phyloP scores from a whole-genome alignment of 345 rosid genomes.

The Dimocarpus longan region DNA sequence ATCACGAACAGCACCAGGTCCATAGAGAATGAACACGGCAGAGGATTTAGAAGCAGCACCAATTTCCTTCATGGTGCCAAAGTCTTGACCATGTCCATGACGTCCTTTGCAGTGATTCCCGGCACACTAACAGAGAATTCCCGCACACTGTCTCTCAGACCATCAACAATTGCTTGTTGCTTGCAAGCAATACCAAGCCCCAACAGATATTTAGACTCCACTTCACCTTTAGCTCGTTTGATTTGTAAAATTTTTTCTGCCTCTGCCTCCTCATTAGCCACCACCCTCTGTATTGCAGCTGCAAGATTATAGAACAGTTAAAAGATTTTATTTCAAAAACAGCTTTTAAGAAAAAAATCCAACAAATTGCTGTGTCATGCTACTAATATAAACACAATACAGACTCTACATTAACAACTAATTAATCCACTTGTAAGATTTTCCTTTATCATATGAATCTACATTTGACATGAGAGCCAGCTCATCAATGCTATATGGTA shows the following conservation, averaged over 20 bases:
- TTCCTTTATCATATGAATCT: no score
- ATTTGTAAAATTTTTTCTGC: constrained; percentile 43
- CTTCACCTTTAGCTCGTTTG: constrained; percentile 44
- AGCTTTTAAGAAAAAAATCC: background rate
- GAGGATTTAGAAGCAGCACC: no score
- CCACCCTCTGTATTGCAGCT: constrained; percentile 44
- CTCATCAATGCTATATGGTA: no score
- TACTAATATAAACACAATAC: no score
- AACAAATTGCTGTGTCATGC: background rate
- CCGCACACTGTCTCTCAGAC: constrained; percentile 39
- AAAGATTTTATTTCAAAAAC: background rate
- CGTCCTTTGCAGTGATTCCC: constrained; percentile 42
- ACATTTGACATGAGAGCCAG: no score
- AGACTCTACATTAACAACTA: no score
- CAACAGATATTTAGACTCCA: constrained; percentile 38
- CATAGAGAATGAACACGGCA: no score
- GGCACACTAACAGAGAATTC: constrained; percentile 39
- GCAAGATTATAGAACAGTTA: constrained; percentile 1
- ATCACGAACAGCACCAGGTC: constrained; percentile 42
- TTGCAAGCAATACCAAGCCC: constrained; percentile 42
- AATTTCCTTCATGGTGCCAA: constrained; percentile 42
- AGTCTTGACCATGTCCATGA: constrained; percentile 45
- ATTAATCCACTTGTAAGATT: no score
- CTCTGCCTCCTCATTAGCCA: constrained; percentile 41
- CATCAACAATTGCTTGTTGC: constrained; percentile 43